Conservation (phyloP, 2,329 filamentous ascomycete species). For the Pseudopithomyces maydicus region DNA sequence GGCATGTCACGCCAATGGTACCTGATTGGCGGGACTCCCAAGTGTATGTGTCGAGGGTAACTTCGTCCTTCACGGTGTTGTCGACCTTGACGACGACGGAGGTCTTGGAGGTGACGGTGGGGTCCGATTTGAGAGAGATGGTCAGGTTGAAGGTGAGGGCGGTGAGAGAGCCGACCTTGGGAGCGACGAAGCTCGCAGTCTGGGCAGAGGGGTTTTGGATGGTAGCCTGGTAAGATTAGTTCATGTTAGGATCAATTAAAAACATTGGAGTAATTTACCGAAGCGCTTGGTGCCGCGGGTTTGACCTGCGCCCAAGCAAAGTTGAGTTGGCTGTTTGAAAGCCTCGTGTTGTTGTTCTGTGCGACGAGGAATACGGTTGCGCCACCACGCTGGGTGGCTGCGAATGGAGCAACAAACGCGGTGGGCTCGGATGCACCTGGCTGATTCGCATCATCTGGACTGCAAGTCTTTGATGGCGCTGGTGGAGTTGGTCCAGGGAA, state of each 20-base stretch:
- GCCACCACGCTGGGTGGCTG: constrained; percentile 35
- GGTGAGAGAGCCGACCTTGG: constrained; percentile 24
- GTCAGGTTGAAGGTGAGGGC: constrained; percentile 36
- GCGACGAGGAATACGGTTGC: constrained; percentile 33
- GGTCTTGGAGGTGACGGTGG: constrained; percentile 26
- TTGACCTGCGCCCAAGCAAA: constrained; percentile 40
- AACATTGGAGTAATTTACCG: background rate
- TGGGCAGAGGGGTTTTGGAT: constrained; percentile 27
- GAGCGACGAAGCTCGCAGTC: constrained; percentile 29
- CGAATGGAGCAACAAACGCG: constrained; percentile 23
- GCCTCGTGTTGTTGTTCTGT: constrained; percentile 30
- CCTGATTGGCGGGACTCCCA: constrained; percentile 36
- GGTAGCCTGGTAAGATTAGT: constrained; percentile 12
- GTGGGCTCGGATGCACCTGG: constrained; percentile 15
- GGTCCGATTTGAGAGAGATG: constrained; percentile 31
- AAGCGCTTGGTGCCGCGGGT: constrained; percentile 17
- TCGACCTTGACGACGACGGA: constrained; percentile 35
- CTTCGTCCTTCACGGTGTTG: constrained; percentile 29
- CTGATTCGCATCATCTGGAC: constrained; percentile 14
- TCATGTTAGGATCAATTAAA: background rate
- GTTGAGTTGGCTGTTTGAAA: constrained; percentile 28
- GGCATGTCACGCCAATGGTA: constrained; percentile 37
- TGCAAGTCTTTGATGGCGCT: constrained; percentile 30
- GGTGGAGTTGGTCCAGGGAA: constrained; percentile 41
- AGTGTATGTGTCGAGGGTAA: constrained; percentile 41